Evolutionary conservation across 352 stramenopile species (phyloP).

Genomic region (Phytophthora parvispora): DNA sequence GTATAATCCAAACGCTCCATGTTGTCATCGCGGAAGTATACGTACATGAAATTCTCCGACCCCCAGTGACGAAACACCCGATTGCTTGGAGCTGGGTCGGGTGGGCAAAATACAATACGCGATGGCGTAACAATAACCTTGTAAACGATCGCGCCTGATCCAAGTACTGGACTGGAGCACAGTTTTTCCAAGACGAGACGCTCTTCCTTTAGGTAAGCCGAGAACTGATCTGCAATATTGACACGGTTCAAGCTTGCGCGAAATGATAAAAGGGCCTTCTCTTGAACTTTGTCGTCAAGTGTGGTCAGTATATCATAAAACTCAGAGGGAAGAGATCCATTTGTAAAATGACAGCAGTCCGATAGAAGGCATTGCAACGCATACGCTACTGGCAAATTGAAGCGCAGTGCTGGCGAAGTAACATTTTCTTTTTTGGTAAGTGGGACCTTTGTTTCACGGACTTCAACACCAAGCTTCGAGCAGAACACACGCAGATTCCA

Average conservation of each 20-base stretch:
- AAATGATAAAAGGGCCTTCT: slow-evolving; percentile 58
- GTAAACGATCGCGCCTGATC: slow-evolving; percentile 42
- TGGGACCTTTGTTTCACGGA: slow-evolving; percentile 54
- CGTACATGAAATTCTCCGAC: slow-evolving; percentile 82
- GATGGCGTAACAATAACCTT: slow-evolving; percentile 79
- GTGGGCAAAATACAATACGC: slow-evolving; percentile 69
- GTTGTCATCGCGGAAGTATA: slow-evolving; percentile 88
- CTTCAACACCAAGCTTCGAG: slow-evolving; percentile 54
- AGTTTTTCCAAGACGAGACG: slow-evolving; percentile 32
- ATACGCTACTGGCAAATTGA: slow-evolving; percentile 51
- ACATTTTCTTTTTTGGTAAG: slow-evolving; percentile 8
- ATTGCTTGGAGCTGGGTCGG: slow-evolving; percentile 62
- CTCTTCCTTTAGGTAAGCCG: slow-evolving; percentile 44
- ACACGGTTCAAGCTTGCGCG: slow-evolving; percentile 16
- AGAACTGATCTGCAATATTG: slow-evolving; percentile 49
- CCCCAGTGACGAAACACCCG: slow-evolving; percentile 79
- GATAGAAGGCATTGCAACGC: slow-evolving; percentile 64
- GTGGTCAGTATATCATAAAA: slow-evolving; percentile 49
- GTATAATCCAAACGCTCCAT: slow-evolving; percentile 76
- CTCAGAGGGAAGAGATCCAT: slow-evolving; percentile 40
- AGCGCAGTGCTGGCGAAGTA: slow-evolving; percentile 4
- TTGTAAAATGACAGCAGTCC: slow-evolving; percentile 55
- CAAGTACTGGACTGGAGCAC: slow-evolving; percentile 26
- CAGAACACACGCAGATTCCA: slow-evolving; percentile 64
- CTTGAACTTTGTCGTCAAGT: slow-evolving; percentile 49